phyloP scores from a whole-genome alignment of 495 filamentous ascomycete species.

The Aspergillus incahuasiensis region DNA sequence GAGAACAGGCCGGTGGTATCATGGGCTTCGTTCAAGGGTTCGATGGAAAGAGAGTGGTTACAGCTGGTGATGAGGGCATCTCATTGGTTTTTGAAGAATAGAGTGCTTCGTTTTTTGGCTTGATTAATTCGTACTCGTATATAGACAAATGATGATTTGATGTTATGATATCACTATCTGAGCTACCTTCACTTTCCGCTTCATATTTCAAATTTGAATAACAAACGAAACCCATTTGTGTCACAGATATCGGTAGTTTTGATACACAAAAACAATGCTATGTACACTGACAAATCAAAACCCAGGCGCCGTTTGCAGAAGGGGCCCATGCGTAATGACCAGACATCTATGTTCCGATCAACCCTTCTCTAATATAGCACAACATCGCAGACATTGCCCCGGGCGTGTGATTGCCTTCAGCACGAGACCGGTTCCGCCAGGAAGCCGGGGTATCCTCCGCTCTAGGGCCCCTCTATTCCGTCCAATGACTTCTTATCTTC shows the following conservation, averaged over 20 bases:
- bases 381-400: background rate
- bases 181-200: no score
- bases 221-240: background rate
- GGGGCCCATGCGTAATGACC: slow-evolving; percentile 12
- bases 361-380: slow-evolving; percentile 13
- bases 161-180: background rate
- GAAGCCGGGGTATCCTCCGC: slow-evolving; percentile 30
- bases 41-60: slow-evolving; percentile 63
- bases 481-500: background rate
- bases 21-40: slow-evolving; percentile 82
- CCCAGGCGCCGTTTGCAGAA: slow-evolving; percentile 31
- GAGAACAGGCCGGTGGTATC: slow-evolving; percentile 65
- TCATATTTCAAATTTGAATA: no score
- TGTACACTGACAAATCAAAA: slow-evolving; percentile 43
- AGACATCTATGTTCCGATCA: slow-evolving; percentile 3
- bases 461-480: background rate
- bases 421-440: slow-evolving; percentile 7
- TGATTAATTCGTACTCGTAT: background rate
- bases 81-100: slow-evolving; percentile 60
- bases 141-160: slow-evolving; percentile 9
- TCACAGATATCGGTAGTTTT: slow-evolving; percentile 12
- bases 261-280: slow-evolving; percentile 36
- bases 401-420: slow-evolving; percentile 3
- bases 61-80: slow-evolving; percentile 83
- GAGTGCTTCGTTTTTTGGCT: background rate